These are phyloP conservation scores for Lactarius vividus DNA, from an alignment of 768 basidiomycete genomes.

Conservation along the genomic window DNA sequence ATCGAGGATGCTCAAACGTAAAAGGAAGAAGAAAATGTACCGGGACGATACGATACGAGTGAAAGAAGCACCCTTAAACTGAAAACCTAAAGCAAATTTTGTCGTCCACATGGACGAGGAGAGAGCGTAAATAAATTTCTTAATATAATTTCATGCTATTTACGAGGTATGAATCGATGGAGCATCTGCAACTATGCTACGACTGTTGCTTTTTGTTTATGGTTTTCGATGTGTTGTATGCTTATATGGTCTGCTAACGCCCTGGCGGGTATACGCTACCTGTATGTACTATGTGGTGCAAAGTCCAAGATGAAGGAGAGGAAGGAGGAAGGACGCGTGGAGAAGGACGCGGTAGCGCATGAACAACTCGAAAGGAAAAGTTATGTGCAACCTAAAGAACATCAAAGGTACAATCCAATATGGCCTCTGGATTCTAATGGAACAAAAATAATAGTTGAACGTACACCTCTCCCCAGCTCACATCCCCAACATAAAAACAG, in stretches of 20 bases:
- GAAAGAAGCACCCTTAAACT: neutral
- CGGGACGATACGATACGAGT: neutral
- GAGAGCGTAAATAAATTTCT: neutral
- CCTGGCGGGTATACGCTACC: slow-evolving; percentile 6
- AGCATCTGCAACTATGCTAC: neutral
- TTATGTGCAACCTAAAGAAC: neutral
- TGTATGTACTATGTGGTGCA: slow-evolving; percentile 9
- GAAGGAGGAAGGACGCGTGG: neutral
- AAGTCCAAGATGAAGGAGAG: neutral
- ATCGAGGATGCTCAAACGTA: neutral
- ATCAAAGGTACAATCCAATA: neutral
- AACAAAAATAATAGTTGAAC: neutral
- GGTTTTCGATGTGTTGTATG: neutral
- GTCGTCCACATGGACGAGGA: neutral
- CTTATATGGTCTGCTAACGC: neutral
- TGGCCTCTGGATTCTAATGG: neutral
- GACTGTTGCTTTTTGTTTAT: neutral
- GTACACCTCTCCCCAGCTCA: neutral
- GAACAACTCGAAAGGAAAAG: neutral
- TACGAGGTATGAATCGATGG: neutral
- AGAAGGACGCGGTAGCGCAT: neutral
- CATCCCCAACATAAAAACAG: neutral
- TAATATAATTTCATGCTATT: neutral
- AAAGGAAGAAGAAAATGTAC: neutral
- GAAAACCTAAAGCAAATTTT: neutral